phyloP scores from a whole-genome alignment of 176 grass and related monocot species.

The Otatea glauca region DNA sequence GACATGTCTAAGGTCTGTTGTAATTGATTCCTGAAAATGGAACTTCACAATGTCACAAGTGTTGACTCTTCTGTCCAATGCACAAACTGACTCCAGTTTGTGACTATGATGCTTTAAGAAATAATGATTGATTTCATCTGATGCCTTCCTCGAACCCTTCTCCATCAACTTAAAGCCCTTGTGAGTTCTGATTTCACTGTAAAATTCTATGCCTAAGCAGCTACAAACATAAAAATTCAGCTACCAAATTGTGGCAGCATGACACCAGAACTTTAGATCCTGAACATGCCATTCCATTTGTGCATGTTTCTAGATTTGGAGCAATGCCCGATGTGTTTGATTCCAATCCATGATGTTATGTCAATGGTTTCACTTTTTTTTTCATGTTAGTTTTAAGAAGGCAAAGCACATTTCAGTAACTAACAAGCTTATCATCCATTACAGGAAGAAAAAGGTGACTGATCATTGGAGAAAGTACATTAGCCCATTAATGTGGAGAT shows the following conservation, averaged over 20 bases:
- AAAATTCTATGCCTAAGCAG: neutral
- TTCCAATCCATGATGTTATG: neutral
- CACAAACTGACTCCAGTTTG: slow-evolving; percentile 10
- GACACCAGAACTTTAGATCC: neutral
- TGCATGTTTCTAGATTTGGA: slow-evolving; percentile 22
- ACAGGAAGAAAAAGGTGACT: slow-evolving; percentile 94
- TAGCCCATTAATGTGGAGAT: slow-evolving; percentile 80
- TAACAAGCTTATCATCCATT: slow-evolving; percentile 30
- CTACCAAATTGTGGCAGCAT: slow-evolving; percentile 4
- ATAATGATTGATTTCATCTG: neutral
- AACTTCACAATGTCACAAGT: slow-evolving; percentile 8
- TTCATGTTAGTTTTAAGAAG: slow-evolving; percentile 12
- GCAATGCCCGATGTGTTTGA: neutral
- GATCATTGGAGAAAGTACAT: slow-evolving; percentile 88
- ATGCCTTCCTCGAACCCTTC: slow-evolving; percentile 8
- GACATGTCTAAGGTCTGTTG: neutral
- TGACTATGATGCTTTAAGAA: neutral
- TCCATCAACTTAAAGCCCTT: slow-evolving; percentile 10
- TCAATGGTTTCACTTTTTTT: neutral
- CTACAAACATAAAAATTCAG: neutral
- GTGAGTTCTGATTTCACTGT: neutral
- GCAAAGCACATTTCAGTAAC: slow-evolving; percentile 1
- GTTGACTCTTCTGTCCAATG: slow-evolving; percentile 2
- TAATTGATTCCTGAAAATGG: slow-evolving; percentile 14
- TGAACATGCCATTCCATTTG: slow-evolving; percentile 17